Percentiles rank a stretch among this genome's conserved stretches.
These are phyloP conservation scores for Alternaria brassicicola DNA, from an alignment of 2,329 filamentous ascomycete species.

Conservation along the genomic window DNA sequence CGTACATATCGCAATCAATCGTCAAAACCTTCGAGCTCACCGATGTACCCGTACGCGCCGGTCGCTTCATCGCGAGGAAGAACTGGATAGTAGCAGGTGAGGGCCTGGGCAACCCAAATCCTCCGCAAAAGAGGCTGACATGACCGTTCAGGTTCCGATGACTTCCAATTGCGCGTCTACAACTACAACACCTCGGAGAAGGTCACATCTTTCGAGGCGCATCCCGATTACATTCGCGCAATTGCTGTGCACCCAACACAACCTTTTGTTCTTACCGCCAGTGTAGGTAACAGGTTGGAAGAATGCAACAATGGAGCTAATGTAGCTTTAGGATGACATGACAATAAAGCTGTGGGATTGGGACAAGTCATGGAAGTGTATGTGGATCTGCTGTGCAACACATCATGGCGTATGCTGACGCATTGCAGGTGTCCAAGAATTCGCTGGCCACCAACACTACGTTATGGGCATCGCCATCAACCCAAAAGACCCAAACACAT, in stretches of 20 bases:
- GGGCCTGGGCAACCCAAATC: conserved; percentile 1
- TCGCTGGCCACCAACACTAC: conserved; percentile 95
- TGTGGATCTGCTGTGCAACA: conserved; percentile 2
- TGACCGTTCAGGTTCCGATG: conserved; percentile 66
- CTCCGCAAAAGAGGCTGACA: conserved; percentile 23
- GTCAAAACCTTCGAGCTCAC: conserved; percentile 99
- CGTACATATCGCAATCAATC: conserved; percentile 77
- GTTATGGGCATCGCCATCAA: conserved; percentile 98
- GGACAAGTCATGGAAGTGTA: conserved; percentile 96
- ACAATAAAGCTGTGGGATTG: conserved; percentile 96
- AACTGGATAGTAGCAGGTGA: conserved; percentile 95
- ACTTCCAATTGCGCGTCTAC: conserved; percentile 82
- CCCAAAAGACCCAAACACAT: conserved; percentile 80
- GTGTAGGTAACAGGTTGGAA: conserved; percentile 47
- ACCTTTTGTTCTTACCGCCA: conserved; percentile 93
- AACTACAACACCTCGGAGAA: conserved; percentile 99
- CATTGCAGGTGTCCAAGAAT: conserved; percentile 72
- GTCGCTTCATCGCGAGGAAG: conserved; percentile 95
- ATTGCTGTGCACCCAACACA: conserved; percentile 95
- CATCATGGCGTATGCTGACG: conserved; percentile 25
- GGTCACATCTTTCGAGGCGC: conserved; percentile 94
- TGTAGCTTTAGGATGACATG: conserved; percentile 44
- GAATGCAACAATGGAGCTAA: conserved; percentile 25
- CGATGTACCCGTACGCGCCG: conserved; percentile 95
- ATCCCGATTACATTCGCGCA: conserved; percentile 97